These are phyloP conservation scores for Verticillium nubilum DNA, from an alignment of 2,329 filamentous ascomycete genomes.

Conservation along the genomic window DNA sequence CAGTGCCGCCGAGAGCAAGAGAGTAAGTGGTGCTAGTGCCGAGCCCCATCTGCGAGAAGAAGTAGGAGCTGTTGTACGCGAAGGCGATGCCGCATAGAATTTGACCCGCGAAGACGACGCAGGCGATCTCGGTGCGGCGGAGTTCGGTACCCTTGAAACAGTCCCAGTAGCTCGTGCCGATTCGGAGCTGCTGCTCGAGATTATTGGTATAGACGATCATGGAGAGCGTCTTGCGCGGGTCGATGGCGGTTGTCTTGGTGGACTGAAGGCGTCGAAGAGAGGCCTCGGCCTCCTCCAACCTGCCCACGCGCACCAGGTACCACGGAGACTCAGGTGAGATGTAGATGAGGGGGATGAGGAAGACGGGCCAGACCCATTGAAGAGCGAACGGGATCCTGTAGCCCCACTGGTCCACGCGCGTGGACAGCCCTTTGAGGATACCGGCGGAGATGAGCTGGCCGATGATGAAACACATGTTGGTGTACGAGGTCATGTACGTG, in stretches of 20 bases:
- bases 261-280: slow-evolving; percentile 38
- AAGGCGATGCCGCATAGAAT: slow-evolving; percentile 53
- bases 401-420: slow-evolving; percentile 37
- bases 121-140: slow-evolving; percentile 49
- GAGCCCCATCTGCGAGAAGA: slow-evolving; percentile 31
- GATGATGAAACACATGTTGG: slow-evolving; percentile 59
- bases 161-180: slow-evolving; percentile 43
- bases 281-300: slow-evolving; percentile 31
- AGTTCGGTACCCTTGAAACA: slow-evolving; percentile 43
- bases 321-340: slow-evolving; percentile 46
- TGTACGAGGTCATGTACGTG: slow-evolving; percentile 51
- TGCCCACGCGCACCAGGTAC: slow-evolving; percentile 41
- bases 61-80: slow-evolving; percentile 32
- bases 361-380: slow-evolving; percentile 44
- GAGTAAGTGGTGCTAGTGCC: slow-evolving; percentile 21
- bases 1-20: slow-evolving; percentile 32
- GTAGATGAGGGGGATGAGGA: slow-evolving; percentile 37
- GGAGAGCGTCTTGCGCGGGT: slow-evolving; percentile 42
- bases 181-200: slow-evolving; percentile 45
- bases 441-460: slow-evolving; percentile 52
- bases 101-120: slow-evolving; percentile 60
- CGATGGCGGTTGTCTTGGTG: slow-evolving; percentile 25
- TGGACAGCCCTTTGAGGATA: slow-evolving; percentile 36
- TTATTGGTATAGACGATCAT: slow-evolving; percentile 55
- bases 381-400: slow-evolving; percentile 43